These are phyloP conservation scores for Selaginella moellendorffii DNA, from an alignment of 75 land plant genomes.

Conservation along the genomic window DNA sequence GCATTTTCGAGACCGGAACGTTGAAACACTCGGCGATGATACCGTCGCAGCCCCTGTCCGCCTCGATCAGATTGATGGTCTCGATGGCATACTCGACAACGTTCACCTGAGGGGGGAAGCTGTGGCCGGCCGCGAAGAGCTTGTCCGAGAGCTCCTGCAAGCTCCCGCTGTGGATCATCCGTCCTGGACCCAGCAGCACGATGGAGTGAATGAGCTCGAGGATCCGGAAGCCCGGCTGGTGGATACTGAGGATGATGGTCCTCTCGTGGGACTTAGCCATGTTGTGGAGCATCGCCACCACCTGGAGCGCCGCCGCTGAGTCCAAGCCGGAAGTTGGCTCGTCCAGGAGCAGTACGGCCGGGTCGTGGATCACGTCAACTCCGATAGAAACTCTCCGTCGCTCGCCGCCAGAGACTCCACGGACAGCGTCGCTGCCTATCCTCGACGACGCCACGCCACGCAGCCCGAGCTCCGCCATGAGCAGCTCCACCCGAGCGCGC, in stretches of 20 bases:
- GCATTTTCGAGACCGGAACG: too few species aligned
- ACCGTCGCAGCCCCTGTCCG: too few species aligned
- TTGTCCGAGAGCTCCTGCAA: not conserved
- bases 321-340: constrained; percentile 7
- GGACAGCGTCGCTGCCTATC: not conserved
- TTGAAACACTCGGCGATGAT: too few species aligned
- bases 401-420: constrained; percentile 7
- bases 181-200: not conserved
- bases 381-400: constrained; percentile 78
- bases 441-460: not conserved
- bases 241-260: constrained; percentile 4
- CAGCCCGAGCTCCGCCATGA: not conserved
- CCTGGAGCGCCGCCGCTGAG: constrained; percentile 1
- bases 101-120: not conserved
- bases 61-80: not conserved
- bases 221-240: constrained; percentile 6
- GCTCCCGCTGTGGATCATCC: not conserved
- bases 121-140: not conserved
- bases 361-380: constrained; percentile 17
- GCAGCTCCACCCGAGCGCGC: not conserved
- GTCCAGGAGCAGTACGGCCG: constrained; percentile 5
- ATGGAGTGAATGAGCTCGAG: not conserved
- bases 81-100: not conserved
- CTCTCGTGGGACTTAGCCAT: not conserved
- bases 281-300: not conserved